Conservation (phyloP, 108 stramenopile genomes). For the Cylindrotheca closterium region DNA sequence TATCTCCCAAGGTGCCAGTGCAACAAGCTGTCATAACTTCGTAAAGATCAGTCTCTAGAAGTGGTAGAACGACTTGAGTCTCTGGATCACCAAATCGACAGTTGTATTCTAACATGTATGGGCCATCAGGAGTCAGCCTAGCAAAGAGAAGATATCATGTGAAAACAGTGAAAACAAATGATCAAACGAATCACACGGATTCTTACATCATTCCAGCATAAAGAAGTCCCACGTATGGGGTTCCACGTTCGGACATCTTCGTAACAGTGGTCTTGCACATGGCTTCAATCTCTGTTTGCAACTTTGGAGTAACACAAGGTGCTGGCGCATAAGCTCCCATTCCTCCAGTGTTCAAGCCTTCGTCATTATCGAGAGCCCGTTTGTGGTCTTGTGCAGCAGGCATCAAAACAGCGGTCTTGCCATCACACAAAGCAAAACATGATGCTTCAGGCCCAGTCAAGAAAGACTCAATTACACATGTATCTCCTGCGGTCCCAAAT, state of each 20-base stretch:
- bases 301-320: conserved; percentile 89
- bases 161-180: too few relatives aligned
- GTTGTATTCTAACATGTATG: conserved; percentile 97
- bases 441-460: conserved; percentile 98
- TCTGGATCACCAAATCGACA: conserved; percentile 99
- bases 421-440: conserved; percentile 96
- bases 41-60: conserved; percentile 92
- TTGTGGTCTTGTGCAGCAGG: conserved; percentile 98
- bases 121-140: conserved; percentile 86
- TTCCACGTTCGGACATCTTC: conserved; percentile 95
- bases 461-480: conserved; percentile 97
- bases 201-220: conserved; percentile 99
- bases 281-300: conserved; percentile 84
- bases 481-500: conserved; percentile 93
- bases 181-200: neutral
- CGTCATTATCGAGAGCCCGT: conserved; percentile 94
- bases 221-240: conserved; percentile 94
- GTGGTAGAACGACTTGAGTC: conserved; percentile 97
- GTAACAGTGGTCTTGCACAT: conserved; percentile 92
- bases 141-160: conserved; percentile 3
- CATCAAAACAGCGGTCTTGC: conserved; percentile 88
- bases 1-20: conserved; percentile 75
- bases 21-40: conserved; percentile 94
- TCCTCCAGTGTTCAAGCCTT: conserved; percentile 98
- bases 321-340: conserved; percentile 99